phyloP scores from a whole-genome alignment of 176 grass and related monocot species.

The Eleusine coracana region DNA sequence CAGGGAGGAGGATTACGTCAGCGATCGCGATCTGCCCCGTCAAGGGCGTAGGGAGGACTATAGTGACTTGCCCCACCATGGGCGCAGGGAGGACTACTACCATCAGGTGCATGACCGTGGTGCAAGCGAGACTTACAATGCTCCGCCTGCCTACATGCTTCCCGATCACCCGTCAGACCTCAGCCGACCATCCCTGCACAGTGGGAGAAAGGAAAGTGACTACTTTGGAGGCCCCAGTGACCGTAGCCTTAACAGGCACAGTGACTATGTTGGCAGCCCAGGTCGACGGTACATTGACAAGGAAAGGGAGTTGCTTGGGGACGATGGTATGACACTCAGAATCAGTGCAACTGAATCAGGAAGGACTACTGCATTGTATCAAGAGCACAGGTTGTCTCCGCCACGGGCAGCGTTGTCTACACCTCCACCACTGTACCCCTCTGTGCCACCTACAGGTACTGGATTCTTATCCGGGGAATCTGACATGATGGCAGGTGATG shows the following conservation, averaged over 20 bases:
- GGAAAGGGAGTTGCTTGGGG: slow-evolving; percentile 19
- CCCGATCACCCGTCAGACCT: slow-evolving; percentile 39
- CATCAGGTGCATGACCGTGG: slow-evolving; percentile 9
- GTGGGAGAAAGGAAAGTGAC: slow-evolving; percentile 26
- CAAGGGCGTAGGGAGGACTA: slow-evolving; percentile 13
- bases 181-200: slow-evolving; percentile 9
- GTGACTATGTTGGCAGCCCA: not conserved
- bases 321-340: not conserved
- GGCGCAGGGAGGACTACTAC: slow-evolving; percentile 14
- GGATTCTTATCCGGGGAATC: slow-evolving; percentile 38
- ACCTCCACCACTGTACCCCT: slow-evolving; percentile 40
- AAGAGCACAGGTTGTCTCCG: not conserved
- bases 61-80: not conserved
- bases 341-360: slow-evolving; percentile 22
- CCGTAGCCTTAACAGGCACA: not conserved
- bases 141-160: slow-evolving; percentile 46
- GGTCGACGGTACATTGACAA: slow-evolving; percentile 13
- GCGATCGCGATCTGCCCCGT: not conserved
- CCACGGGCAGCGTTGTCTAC: not conserved
- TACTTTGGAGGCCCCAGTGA: slow-evolving; percentile 22
- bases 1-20: not conserved
- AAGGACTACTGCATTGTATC: slow-evolving; percentile 40
- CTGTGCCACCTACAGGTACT: slow-evolving; percentile 19
- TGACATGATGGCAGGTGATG: slow-evolving; percentile 10
- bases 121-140: not conserved